Evolutionary conservation across 208 protist species (phyloP).

Genomic region (Leishmania lainsoni): DNA sequence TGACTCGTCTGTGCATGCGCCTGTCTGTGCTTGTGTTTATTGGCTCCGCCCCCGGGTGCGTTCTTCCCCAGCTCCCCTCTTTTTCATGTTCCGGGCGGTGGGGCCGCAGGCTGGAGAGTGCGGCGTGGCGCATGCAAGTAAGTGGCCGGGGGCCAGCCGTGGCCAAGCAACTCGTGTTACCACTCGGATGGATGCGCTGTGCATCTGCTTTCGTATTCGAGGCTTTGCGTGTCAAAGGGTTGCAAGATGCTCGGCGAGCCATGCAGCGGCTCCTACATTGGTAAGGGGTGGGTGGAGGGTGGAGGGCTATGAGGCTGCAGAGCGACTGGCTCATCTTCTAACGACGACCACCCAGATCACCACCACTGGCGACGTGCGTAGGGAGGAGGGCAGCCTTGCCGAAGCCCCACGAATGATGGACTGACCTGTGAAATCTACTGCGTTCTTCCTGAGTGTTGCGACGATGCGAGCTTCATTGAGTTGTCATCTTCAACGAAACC

Average conservation of each 20-base stretch:
- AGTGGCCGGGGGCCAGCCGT: not conserved
- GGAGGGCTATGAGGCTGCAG: not conserved
- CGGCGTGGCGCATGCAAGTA: not conserved
- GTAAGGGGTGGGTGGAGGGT: not conserved
- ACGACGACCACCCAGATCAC: not conserved
- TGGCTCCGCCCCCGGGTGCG: not conserved
- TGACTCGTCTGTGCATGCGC: not conserved
- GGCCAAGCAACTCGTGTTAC: conserved; percentile 81
- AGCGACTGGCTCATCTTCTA: not conserved
- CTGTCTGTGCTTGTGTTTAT: not conserved
- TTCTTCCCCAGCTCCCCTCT: not conserved
- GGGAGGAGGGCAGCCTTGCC: too few species aligned
- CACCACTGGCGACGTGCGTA: not conserved
- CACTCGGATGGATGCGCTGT: conserved; percentile 32
- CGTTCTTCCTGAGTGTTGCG: conserved; percentile 18
- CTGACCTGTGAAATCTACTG: conserved; percentile 14
- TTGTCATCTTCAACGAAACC: conserved; percentile 17
- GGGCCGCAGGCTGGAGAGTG: not conserved
- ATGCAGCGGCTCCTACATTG: not conserved
- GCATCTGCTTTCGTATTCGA: conserved; percentile 39
- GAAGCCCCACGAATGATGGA: conserved; percentile 5
- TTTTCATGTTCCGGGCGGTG: not conserved
- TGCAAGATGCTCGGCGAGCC: conserved; percentile 45
- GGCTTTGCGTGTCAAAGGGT: conserved; percentile 79
- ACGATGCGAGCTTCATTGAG: conserved; percentile 15